These are phyloP conservation scores for Tricholoma saponaceum DNA, from an alignment of 768 basidiomycete genomes.

Conservation along the genomic window DNA sequence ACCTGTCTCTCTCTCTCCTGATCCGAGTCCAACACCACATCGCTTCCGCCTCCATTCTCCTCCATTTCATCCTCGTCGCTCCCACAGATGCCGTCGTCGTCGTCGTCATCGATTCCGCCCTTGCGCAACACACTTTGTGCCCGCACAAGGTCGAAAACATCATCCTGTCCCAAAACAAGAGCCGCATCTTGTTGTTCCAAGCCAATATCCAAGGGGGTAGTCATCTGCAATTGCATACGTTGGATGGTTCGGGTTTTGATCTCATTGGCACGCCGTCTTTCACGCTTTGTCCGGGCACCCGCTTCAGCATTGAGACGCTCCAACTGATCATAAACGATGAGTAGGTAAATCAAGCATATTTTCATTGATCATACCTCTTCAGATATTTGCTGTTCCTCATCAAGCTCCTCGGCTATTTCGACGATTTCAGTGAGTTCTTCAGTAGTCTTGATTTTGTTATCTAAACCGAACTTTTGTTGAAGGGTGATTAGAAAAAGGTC, in stretches of 20 bases:
- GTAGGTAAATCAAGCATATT: slow-evolving; percentile 5
- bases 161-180: slow-evolving; percentile 72
- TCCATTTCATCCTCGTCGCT: slow-evolving; percentile 24
- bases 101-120: slow-evolving; percentile 29
- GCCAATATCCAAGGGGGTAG: slow-evolving; percentile 94
- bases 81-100: slow-evolving; percentile 38
- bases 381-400: slow-evolving; percentile 87
- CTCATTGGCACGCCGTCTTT: slow-evolving; percentile 85
- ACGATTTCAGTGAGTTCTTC: slow-evolving; percentile 75
- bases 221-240: slow-evolving; percentile 97
- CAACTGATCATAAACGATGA: slow-evolving; percentile 48
- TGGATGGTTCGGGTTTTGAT: slow-evolving; percentile 83
- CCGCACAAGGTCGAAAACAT: slow-evolving; percentile 81
- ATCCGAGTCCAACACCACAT: slow-evolving; percentile 52
- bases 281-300: slow-evolving; percentile 68
- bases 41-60: slow-evolving; percentile 20
- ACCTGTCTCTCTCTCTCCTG: slow-evolving; percentile 68
- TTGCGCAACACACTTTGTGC: slow-evolving; percentile 43
- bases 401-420: slow-evolving; percentile 62
- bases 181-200: slow-evolving; percentile 76
- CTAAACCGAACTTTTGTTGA: slow-evolving; percentile 66
- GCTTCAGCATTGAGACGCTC: slow-evolving; percentile 79
- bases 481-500: not conserved
- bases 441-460: slow-evolving; percentile 67
- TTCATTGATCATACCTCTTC: slow-evolving; percentile 65